These are phyloP conservation scores for Annulohypoxylon bovei DNA, from an alignment of 495 filamentous ascomycete genomes.

Conservation along the genomic window DNA sequence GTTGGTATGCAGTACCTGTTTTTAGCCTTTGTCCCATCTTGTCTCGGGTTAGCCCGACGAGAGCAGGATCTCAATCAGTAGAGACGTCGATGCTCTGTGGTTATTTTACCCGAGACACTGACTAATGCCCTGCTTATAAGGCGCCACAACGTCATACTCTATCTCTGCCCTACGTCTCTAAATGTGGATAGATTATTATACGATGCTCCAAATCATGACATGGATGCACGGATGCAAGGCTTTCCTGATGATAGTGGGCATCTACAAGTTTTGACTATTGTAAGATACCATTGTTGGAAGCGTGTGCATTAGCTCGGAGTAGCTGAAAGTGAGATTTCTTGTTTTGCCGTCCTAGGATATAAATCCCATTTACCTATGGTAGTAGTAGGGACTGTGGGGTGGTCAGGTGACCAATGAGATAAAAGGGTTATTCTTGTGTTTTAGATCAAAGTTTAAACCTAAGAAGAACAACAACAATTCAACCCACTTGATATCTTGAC, in stretches of 20 bases:
- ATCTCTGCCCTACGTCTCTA: neutral
- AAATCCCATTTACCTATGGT: neutral
- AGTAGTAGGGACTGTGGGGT: too few species aligned
- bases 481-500: too few species aligned
- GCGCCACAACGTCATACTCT: conserved; percentile 8
- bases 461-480: too few species aligned
- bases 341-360: neutral
- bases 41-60: conserved; percentile 5
- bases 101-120: neutral
- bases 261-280: neutral
- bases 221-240: too few species aligned
- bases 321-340: neutral
- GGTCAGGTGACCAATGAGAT: too few species aligned
- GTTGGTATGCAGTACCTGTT: neutral
- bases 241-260: neutral
- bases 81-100: neutral
- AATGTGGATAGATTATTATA: neutral
- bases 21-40: conserved; percentile 1
- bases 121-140: neutral
- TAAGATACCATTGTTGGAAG: neutral
- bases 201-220: neutral
- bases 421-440: too few species aligned
- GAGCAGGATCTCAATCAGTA: neutral
- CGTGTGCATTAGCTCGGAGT: neutral
- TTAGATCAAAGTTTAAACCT: too few species aligned